Percentiles rank a stretch among this genome's conserved stretches.
Conservation (phyloP, 1,139 yeast genomes). For the Candida sp. region DNA sequence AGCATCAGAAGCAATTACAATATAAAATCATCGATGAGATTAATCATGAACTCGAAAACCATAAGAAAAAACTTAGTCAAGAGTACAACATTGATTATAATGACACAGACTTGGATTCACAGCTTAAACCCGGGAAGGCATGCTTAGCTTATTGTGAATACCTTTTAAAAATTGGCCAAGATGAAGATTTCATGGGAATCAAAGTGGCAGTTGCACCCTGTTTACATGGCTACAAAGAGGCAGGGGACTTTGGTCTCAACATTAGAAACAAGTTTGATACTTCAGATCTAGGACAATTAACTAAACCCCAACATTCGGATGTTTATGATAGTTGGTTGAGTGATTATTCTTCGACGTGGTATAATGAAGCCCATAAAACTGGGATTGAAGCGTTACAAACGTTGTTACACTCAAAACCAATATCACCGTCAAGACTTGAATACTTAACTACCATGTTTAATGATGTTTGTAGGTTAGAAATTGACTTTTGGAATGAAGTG, state of each 20-base stretch:
- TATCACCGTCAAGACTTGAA: slow-evolving; percentile 40
- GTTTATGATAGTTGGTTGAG: slow-evolving; percentile 57
- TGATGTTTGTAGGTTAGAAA: slow-evolving; percentile 56
- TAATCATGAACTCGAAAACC: slow-evolving; percentile 54
- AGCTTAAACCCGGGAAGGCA: slow-evolving; percentile 51
- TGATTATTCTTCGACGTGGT: slow-evolving; percentile 60
- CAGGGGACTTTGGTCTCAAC: slow-evolving; percentile 29
- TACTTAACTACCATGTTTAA: slow-evolving; percentile 56
- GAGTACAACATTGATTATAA: slow-evolving; percentile 44
- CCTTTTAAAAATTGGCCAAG: slow-evolving; percentile 48
- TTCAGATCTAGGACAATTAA: slow-evolving; percentile 6
- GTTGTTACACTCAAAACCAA: slow-evolving; percentile 21
- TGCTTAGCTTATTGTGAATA: slow-evolving; percentile 61
- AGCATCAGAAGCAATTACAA: slow-evolving; percentile 50
- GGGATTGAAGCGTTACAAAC: slow-evolving; percentile 50
- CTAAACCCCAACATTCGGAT: slow-evolving; percentile 13
- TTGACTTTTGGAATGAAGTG: slow-evolving; percentile 61
- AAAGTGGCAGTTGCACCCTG: slow-evolving; percentile 76
- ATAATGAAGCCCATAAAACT: slow-evolving; percentile 43
- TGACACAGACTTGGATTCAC: slow-evolving; percentile 36
- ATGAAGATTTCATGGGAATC: slow-evolving; percentile 59
- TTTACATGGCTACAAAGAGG: slow-evolving; percentile 66
- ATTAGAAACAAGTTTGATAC: slow-evolving; percentile 11
- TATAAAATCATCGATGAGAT: slow-evolving; percentile 51
- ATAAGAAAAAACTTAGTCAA: slow-evolving; percentile 45